Base-by-base conservation (phyloP, 140 eudicot genomes). In the Erigeron philadelphicus region DNA sequence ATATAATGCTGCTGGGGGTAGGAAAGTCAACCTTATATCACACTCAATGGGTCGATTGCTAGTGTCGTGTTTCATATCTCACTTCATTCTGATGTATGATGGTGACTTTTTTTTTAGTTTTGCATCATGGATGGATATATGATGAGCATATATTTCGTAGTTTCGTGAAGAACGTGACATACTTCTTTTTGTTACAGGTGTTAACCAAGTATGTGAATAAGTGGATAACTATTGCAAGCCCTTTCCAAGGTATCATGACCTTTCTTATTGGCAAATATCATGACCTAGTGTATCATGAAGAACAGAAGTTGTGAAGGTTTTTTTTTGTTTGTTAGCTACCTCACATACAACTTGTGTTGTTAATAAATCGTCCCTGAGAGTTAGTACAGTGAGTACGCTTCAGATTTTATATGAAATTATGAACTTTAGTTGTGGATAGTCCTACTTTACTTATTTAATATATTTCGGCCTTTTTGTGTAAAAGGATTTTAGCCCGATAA, bases 11-110 rank as follows among this genome's bases (percentile, higher is more conserved):
- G 79, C 96, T 0, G 95, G 96, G 55, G 95, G 96, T 52, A 84
- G 88, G 76, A 90, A 93, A 87, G 86, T 86, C 81, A 81, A 86
- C 75, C 78, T 89, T 46, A 89, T 93, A 58, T 83, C 98, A 35
- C 98, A 93, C 68, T 93, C 96, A 0, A 89, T 86, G 92, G 96
- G 98, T 67, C 96, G 98, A 80, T 72, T 93, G 76, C 81, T 93
- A 18, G 87, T 93, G 40, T 69, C 78, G 50, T 89, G 96, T 78
- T 93, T 93, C 81, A 78, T 93, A 78, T 63, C 90, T 63, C 90
- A 63, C 98, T 86, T 49, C 84, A 89, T 78, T 69, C 73, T 11
- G 95, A 93, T 81, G 98, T 89, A 75, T 41, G 87, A 48, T 19
- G 73, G 31, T 23, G 25, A 67, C 13, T 54, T 60, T 56, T 54